Evolutionary conservation across 805 yeast genomes (phyloP).

Genomic region (Myxozyma geophila): DNA sequence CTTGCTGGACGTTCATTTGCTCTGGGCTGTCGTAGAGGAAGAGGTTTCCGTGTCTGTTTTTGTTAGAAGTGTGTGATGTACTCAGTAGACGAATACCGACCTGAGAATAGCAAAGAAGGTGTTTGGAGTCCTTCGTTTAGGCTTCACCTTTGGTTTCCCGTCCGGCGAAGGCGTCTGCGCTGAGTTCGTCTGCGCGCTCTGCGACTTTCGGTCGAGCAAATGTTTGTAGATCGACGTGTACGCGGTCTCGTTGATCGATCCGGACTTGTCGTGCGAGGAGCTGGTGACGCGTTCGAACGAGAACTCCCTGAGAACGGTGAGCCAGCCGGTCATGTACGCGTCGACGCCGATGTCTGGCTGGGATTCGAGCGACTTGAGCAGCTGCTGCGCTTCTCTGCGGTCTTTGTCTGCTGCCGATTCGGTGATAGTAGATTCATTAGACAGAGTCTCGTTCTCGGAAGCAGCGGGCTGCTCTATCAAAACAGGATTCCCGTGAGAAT

Average conservation of each 20-base stretch:
- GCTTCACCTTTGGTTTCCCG: conserved; percentile 47
- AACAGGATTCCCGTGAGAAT: conserved; percentile 25
- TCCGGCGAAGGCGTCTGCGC: conserved; percentile 34
- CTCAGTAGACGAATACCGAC: conserved; percentile 40
- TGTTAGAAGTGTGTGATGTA: not conserved
- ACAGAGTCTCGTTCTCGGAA: not conserved
- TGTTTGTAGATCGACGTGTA: conserved; percentile 64
- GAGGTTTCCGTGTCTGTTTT: conserved; percentile 75
- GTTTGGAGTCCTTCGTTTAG: conserved; percentile 37
- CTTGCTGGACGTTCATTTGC: conserved; percentile 71
- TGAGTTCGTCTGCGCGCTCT: conserved; percentile 5
- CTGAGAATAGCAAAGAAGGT: conserved; percentile 44
- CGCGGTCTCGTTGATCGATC: conserved; percentile 55
- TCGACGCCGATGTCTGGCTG: conserved; percentile 62
- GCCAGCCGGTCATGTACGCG: conserved; percentile 71
- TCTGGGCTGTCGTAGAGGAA: conserved; percentile 78
- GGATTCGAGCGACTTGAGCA: conserved; percentile 61
- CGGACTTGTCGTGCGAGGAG: conserved; percentile 32
- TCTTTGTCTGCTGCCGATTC: conserved; percentile 33
- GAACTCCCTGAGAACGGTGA: conserved; percentile 78
- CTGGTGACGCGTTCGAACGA: conserved; percentile 25
- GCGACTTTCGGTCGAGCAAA: conserved; percentile 44
- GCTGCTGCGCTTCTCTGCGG: conserved; percentile 56
- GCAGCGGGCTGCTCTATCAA: not conserved
- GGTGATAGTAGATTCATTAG: not conserved